A percentile compares a stretch with the other conserved stretches of the same genome.
Evolutionary conservation across 208 protist genomes (phyloP).

Genomic region (Phytomonas francai): DNA sequence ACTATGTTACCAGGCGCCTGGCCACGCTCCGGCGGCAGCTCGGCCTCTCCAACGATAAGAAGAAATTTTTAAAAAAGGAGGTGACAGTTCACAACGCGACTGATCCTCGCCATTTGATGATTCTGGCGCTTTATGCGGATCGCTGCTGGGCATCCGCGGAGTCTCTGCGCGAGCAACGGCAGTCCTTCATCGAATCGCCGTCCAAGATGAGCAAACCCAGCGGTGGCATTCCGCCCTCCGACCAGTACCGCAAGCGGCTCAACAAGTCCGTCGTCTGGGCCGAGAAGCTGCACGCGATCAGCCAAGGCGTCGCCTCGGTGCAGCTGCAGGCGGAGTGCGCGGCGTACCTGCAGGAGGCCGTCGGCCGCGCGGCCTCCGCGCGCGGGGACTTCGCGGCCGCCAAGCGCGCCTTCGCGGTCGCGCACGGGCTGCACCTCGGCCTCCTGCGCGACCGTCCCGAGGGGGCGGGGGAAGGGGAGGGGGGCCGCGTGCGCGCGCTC

Average conservation of each 20-base stretch:
- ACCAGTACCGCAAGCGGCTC: constrained; percentile 73
- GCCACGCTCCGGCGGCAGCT: constrained; percentile 69
- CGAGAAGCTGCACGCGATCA: constrained; percentile 35
- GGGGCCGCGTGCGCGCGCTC: constrained; percentile 27
- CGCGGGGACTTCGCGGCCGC: constrained; percentile 54
- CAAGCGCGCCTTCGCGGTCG: constrained; percentile 36
- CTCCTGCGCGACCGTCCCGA: too few species aligned
- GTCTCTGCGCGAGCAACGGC: constrained; percentile 36
- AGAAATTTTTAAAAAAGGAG: constrained; percentile 73
- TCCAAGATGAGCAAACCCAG: constrained; percentile 25
- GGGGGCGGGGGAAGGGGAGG: constrained; percentile 20
- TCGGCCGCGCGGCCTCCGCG: constrained; percentile 34
- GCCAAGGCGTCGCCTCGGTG: constrained; percentile 23
- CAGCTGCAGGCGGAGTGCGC: constrained; percentile 44
- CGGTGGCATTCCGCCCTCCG: constrained; percentile 47
- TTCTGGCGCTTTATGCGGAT: constrained; percentile 74
- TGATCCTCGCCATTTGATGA: constrained; percentile 57
- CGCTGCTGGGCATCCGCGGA: constrained; percentile 80
- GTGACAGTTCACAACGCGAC: constrained; percentile 55
- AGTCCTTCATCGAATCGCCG: not conserved
- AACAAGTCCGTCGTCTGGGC: constrained; percentile 84
- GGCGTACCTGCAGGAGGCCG: constrained; percentile 55
- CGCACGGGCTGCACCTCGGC: constrained; percentile 47
- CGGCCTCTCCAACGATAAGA: constrained; percentile 61
- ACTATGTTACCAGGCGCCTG: constrained; percentile 73